Conservation (phyloP, 2,329 filamentous ascomycete species). For the Aspergillus sojae region DNA sequence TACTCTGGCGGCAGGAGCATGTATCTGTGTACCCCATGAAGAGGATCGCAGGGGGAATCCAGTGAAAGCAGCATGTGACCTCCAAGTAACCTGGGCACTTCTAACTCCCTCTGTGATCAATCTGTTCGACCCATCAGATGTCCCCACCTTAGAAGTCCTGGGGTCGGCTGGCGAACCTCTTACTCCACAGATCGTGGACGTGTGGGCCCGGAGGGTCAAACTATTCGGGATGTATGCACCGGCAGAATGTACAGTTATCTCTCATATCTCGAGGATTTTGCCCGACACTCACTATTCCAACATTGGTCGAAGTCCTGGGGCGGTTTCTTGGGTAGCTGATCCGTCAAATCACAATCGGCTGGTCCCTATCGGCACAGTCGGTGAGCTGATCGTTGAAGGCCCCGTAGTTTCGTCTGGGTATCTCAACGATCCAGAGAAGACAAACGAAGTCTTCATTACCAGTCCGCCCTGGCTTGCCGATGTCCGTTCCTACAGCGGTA, state of each 20-base stretch:
- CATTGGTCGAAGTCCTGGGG: conserved; percentile 12
- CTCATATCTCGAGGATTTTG: background rate
- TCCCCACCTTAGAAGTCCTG: conserved; percentile 33
- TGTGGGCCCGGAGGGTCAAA: conserved; percentile 3
- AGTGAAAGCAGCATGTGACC: conserved; percentile 5
- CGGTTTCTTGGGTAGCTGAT: conserved; percentile 23
- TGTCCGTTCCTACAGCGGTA: background rate
- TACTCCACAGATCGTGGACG: background rate
- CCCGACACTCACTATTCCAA: background rate
- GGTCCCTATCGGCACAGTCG: conserved; percentile 23
- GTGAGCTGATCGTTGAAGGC: conserved; percentile 47
- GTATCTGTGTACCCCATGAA: conserved; percentile 47
- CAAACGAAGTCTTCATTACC: conserved; percentile 5
- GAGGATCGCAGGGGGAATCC: conserved; percentile 45
- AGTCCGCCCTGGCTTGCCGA: background rate
- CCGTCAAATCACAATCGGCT: conserved; percentile 12
- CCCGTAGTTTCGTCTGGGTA: conserved; percentile 45
- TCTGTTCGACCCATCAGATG: conserved; percentile 25
- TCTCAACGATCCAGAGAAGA: conserved; percentile 29
- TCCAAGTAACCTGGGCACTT: conserved; percentile 49
- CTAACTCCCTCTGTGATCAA: conserved; percentile 59
- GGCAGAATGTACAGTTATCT: conserved; percentile 11
- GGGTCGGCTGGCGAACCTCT: conserved; percentile 23
- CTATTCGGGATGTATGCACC: conserved; percentile 12
- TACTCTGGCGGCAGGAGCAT: conserved; percentile 45